A percentile compares a stretch with the other conserved stretches of the same genome.
Conservation (phyloP, 495 filamentous ascomycete genomes). For the Aspergillus ostianus region DNA sequence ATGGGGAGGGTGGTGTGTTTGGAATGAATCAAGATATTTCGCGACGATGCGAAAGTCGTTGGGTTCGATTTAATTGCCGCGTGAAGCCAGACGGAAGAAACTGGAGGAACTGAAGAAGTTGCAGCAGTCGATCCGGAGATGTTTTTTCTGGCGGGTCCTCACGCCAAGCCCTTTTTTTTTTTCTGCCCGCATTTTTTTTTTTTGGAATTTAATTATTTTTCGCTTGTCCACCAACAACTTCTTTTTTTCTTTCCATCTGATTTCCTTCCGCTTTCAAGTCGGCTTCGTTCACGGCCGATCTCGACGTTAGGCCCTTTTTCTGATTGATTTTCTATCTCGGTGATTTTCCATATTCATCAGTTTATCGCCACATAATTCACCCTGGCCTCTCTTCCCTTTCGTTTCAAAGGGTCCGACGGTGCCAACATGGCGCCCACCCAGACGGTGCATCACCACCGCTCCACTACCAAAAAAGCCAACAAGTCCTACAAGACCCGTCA, state of each 20-base stretch:
- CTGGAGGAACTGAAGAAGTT: slow-evolving; percentile 1
- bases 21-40: no score
- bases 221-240: slow-evolving; percentile 3
- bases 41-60: no score
- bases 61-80: no score
- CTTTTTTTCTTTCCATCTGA: slow-evolving; percentile 5
- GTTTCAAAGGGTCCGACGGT: slow-evolving; percentile 80
- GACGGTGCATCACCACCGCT: slow-evolving; percentile 78
- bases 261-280: neutral
- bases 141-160: slow-evolving; percentile 9
- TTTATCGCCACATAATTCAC: slow-evolving; percentile 2
- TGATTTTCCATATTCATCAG: neutral
- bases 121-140: slow-evolving; percentile 5
- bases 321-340: neutral
- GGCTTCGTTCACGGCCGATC: slow-evolving; percentile 13
- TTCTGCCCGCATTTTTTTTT: slow-evolving; percentile 20
- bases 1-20: neutral
- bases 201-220: slow-evolving; percentile 1
- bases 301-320: no score
- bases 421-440: slow-evolving; percentile 50
- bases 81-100: neutral
- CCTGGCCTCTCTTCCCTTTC: slow-evolving; percentile 69
- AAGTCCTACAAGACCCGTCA: slow-evolving; percentile 91
- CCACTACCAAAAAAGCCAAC: slow-evolving; percentile 79
- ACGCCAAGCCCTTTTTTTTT: slow-evolving; percentile 30